These are phyloP conservation scores for Lasiosphaeris hirsuta DNA, from an alignment of 495 filamentous ascomycete species.

Conservation along the genomic window DNA sequence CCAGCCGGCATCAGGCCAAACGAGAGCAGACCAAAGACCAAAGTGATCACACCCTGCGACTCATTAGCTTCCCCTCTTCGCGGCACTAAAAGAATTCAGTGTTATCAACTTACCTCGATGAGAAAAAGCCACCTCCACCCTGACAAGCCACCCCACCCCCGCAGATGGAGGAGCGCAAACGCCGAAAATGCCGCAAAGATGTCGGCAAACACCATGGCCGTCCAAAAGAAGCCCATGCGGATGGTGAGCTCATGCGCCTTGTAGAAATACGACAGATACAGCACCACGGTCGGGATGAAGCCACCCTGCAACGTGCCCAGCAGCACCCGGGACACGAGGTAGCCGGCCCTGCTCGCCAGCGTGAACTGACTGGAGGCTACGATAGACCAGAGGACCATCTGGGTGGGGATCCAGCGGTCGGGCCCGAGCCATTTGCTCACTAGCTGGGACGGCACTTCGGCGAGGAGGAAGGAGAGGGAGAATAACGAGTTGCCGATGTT, in stretches of 20 bases:
- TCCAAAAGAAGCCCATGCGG: slow-evolving; percentile 49
- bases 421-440: slow-evolving; percentile 71
- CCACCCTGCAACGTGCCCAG: slow-evolving; percentile 71
- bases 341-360: slow-evolving; percentile 53
- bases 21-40: slow-evolving; percentile 47
- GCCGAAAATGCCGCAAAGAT: slow-evolving; percentile 50
- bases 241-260: slow-evolving; percentile 48
- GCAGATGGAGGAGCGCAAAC: slow-evolving; percentile 46
- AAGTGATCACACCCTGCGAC: slow-evolving; percentile 39
- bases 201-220: slow-evolving; percentile 46
- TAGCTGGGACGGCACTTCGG: slow-evolving; percentile 72
- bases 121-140: slow-evolving; percentile 62
- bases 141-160: slow-evolving; percentile 46
- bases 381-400: slow-evolving; percentile 73
- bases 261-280: slow-evolving; percentile 54
- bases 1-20: slow-evolving; percentile 54
- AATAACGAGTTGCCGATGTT: slow-evolving; percentile 75
- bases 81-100: too few species aligned
- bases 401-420: slow-evolving; percentile 75
- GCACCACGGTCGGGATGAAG: slow-evolving; percentile 46
- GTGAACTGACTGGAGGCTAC: slow-evolving; percentile 64
- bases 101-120: slow-evolving; percentile 33
- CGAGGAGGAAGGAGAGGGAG: slow-evolving; percentile 59
- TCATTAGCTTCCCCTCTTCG: slow-evolving; percentile 3
- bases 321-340: slow-evolving; percentile 57